Evolutionary conservation across 495 filamentous ascomycete genomes (phyloP).

Genomic region (Monascus purpureus): DNA sequence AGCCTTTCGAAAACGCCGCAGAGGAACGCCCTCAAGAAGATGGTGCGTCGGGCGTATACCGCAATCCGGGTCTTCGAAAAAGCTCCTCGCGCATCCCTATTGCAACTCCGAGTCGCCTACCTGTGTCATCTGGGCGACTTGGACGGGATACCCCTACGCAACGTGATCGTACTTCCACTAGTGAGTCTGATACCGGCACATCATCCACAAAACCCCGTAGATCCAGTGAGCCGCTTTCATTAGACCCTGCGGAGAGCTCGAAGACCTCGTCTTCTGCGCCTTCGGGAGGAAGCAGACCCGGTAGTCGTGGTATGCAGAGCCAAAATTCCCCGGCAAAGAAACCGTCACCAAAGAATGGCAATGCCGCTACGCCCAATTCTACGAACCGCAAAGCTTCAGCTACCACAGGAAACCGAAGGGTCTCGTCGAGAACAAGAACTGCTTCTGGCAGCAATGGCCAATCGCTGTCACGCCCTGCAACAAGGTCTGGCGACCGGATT

Average conservation of each 20-base stretch:
- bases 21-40: constrained; percentile 32
- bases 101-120: constrained; percentile 58
- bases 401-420: constrained; percentile 22
- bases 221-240: constrained; percentile 56
- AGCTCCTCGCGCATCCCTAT: constrained; percentile 72
- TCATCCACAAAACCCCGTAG: constrained; percentile 47
- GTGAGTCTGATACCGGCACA: constrained; percentile 47
- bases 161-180: constrained; percentile 42
- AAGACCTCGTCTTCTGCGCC: constrained; percentile 25
- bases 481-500: constrained; percentile 46
- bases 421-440: constrained; percentile 20
- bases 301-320: constrained; percentile 20
- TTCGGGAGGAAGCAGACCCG: constrained; percentile 27
- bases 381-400: constrained; percentile 30
- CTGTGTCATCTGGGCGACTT: constrained; percentile 53
- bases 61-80: constrained; percentile 28
- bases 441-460: constrained; percentile 21
- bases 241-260: constrained; percentile 33
- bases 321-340: constrained; percentile 21
- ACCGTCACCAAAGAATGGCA: constrained; percentile 23
- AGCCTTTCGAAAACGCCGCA: constrained; percentile 66
- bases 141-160: constrained; percentile 57
- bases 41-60: constrained; percentile 22
- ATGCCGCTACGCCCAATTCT: constrained; percentile 15
- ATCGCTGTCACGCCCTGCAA: constrained; percentile 43